Evolutionary conservation across 768 basidiomycete genomes (phyloP), one percentile per base, ranked within the genome.

Genomic region (Lactarius vividus): DNA sequence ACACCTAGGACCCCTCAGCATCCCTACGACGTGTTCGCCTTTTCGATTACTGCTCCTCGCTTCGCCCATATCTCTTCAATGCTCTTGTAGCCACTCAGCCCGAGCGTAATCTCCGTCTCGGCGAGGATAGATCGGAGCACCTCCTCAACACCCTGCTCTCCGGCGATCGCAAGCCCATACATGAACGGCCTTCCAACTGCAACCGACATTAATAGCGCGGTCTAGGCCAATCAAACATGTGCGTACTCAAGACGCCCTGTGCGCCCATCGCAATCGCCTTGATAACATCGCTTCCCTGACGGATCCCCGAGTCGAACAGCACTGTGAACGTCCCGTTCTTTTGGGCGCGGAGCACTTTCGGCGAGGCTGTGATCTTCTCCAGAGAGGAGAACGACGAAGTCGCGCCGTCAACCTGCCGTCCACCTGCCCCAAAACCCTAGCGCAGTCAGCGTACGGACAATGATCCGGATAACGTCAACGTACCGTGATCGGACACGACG

Each of bases 211-310:
- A 26, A 26, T n/a, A 8, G 16, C 8, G 13, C 15, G 11, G 15
- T 29, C 63, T 8, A 31, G 2, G 29, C 15, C 2, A 4, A 16
- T 39, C 3, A 7, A 20, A 10, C 4, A n/a, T 15, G 39, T 18
- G 82, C 89, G 70, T 69, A 92, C 86, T 79, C 23, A 94, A 74
- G 20, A 95, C 86, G 11, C 80, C 92, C 70, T 95, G 88, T 8
- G 94, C 94, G 44, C 94, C 93, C 0, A 96, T 80, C 1, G 92
- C 92, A 35, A 95, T 76, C 0, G 94, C 94, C 74, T 92, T 91
- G 75, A 93, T 81, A 55, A 94, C 84, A 68, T 96, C 94, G 53
- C 85, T 84, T 13, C 91, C 94, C 0, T 88, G 90, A 53, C 94
- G 85, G 65, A 95, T 88, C 7, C 94, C 92, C 59, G 87, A 93